Evolutionary conservation across 495 filamentous ascomycete species (phyloP).

Genomic region (Viridothelium virens): DNA sequence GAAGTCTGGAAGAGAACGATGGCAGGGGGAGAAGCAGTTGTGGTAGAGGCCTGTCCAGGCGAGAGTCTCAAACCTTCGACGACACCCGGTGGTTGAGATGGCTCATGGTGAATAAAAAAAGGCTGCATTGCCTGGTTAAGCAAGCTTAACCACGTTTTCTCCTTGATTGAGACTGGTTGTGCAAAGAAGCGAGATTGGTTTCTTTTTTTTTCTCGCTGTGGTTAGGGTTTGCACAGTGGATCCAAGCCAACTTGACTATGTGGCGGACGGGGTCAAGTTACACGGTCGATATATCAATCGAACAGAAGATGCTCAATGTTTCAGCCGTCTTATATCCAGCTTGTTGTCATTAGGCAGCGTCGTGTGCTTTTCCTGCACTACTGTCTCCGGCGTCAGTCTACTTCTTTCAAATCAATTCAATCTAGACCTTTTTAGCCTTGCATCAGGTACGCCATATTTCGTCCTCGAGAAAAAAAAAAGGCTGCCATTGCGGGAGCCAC

Average conservation of each 20-base stretch:
- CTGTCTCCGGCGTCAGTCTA: not conserved
- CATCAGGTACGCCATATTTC: not conserved
- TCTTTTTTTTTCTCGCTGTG: not conserved
- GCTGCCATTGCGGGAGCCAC: too few relatives aligned
- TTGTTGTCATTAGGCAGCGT: slow-evolving; percentile 10
- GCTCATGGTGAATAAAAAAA: not conserved
- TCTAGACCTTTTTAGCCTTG: slow-evolving; percentile 3
- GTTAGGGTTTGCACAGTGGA: not conserved
- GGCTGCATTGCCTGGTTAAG: not conserved
- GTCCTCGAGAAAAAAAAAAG: not conserved
- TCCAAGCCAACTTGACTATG: not conserved
- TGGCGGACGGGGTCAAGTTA: slow-evolving; percentile 3
- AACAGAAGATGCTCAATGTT: not conserved
- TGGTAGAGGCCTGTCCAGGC: too few relatives aligned
- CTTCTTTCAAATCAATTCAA: not conserved
- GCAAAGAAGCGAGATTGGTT: slow-evolving; percentile 5
- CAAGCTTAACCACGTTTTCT: not conserved
- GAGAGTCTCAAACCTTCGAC: too few relatives aligned
- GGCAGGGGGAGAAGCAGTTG: not conserved
- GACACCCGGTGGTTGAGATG: not conserved
- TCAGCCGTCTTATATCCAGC: slow-evolving; percentile 10
- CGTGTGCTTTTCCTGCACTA: slow-evolving; percentile 9
- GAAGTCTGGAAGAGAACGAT: slow-evolving; percentile 1
- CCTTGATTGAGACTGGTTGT: not conserved
- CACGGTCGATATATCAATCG: not conserved